Base-by-base conservation (phyloP, 345 rosid species). In the Limnanthes douglasii region DNA sequence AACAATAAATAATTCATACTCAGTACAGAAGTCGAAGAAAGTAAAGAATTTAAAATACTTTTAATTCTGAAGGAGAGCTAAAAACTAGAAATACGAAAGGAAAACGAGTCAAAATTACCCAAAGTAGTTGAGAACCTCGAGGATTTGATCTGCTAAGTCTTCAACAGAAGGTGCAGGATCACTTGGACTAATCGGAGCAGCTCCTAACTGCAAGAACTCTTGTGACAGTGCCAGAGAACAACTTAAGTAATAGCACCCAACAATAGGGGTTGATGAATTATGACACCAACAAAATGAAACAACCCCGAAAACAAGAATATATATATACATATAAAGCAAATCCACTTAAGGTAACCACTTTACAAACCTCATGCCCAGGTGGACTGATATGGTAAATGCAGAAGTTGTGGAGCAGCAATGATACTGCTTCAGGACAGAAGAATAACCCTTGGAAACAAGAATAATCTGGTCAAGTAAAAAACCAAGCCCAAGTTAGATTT, bases 361-460 rank as follows among this genome's bases (percentile, higher is more conserved):
- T 47, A 66, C 77, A 49, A 59, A 83, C 97, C 95, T 88, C 95
- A 31, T 88, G 97, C 18, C 97, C 97, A n/a, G 95, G 95, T 58
- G 97, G 97, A 55, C 80, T 71, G 36, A 88, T 73, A 45, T 88
- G 97, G 44, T 88, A 88, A 34, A 83, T 64, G 68, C 97, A 88
- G 65, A 88, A 88, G 70, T 83, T 88, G 65, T 88, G 95, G 8
- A 83, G 73, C 39, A 88, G 67, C 75, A 88, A 66, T 1, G 95
- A 79, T 42, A 80, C 78, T n/a, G 93, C 93, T 66, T 88, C 97
- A 9, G 86, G 90, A 56, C 95, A 88, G 39, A 79, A 83, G 65
- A 88, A 79, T 38, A 88, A 68, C 46, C 90, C 95, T 70, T 79
- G 95, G 59, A 83, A 83, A 46, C 95, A 88, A 26, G 93, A 88